phyloP scores from a whole-genome alignment of 1,284 basidiomycete species.

The Pterula multifida region DNA sequence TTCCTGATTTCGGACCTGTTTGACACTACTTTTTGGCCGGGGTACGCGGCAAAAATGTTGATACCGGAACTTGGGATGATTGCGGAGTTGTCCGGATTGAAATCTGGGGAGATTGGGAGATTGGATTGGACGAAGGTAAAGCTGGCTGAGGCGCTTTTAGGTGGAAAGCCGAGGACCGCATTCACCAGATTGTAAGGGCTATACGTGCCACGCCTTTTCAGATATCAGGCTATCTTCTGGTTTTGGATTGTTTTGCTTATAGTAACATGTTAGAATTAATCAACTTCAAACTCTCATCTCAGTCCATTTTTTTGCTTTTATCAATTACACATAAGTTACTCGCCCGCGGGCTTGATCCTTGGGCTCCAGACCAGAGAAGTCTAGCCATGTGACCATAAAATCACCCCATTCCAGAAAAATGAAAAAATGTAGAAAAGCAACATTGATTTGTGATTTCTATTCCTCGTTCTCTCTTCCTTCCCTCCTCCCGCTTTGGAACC shows the following conservation, averaged over 20 bases:
- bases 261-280: too few relatives aligned
- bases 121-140: neutral
- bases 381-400: neutral
- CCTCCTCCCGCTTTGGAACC: neutral
- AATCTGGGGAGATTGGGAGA: neutral
- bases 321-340: too few relatives aligned
- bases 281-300: too few relatives aligned
- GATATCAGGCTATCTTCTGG: too few relatives aligned
- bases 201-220: too few relatives aligned
- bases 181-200: neutral
- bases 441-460: too few relatives aligned
- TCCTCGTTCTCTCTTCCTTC: neutral
- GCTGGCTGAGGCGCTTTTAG: neutral
- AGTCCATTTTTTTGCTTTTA: too few relatives aligned
- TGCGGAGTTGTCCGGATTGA: neutral
- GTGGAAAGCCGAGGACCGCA: neutral
- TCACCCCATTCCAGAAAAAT: constrained; percentile 1
- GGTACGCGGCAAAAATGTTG: neutral
- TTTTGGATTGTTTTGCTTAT: too few relatives aligned
- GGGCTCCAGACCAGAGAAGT: neutral
- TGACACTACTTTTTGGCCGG: neutral
- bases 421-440: neutral
- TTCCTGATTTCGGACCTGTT: neutral
- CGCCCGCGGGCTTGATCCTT: neutral
- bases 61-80: neutral